phyloP scores from a whole-genome alignment of 805 yeast genomes.

The Metschnikowia anglica region DNA sequence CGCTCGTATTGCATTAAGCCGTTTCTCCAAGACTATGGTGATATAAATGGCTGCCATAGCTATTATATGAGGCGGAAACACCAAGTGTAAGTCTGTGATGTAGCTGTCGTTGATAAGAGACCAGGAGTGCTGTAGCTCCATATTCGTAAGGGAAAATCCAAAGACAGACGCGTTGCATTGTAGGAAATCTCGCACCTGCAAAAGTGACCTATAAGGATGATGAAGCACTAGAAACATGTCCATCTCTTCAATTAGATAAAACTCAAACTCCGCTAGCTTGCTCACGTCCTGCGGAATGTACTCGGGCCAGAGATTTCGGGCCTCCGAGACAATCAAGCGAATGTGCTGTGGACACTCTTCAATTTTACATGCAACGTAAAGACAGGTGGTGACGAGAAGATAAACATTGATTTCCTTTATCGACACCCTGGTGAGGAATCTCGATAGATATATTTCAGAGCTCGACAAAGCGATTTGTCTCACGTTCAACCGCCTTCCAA shows the following conservation, averaged over 20 bases:
- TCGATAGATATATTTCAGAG: slow-evolving; percentile 79
- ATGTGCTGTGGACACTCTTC: slow-evolving; percentile 97
- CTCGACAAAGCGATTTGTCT: slow-evolving; percentile 86
- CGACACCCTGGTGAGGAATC: slow-evolving; percentile 73
- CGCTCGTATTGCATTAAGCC: slow-evolving; percentile 24
- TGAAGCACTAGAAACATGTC: slow-evolving; percentile 68
- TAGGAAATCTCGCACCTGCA: slow-evolving; percentile 50
- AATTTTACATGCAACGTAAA: slow-evolving; percentile 88
- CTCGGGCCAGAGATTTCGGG: slow-evolving; percentile 92
- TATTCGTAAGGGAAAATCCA: slow-evolving; percentile 46
- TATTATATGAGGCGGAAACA: slow-evolving; percentile 86
- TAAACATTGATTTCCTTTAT: slow-evolving; percentile 81
- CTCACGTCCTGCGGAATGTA: slow-evolving; percentile 89
- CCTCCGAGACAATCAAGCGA: slow-evolving; percentile 76
- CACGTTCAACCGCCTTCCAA: slow-evolving; percentile 75
- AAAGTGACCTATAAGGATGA: slow-evolving; percentile 69
- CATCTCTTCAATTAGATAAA: slow-evolving; percentile 86
- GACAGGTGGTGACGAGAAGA: slow-evolving; percentile 75
- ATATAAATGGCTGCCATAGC: slow-evolving; percentile 82
- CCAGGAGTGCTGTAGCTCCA: slow-evolving; percentile 86
- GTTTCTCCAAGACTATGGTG: slow-evolving; percentile 58
- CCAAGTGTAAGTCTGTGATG: slow-evolving; percentile 78
- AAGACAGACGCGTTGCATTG: slow-evolving; percentile 26
- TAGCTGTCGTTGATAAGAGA: slow-evolving; percentile 85
- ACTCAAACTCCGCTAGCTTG: slow-evolving; percentile 92